Conservation (phyloP, 108 stramenopile genomes). For the Asterionellopsis glacialis region DNA sequence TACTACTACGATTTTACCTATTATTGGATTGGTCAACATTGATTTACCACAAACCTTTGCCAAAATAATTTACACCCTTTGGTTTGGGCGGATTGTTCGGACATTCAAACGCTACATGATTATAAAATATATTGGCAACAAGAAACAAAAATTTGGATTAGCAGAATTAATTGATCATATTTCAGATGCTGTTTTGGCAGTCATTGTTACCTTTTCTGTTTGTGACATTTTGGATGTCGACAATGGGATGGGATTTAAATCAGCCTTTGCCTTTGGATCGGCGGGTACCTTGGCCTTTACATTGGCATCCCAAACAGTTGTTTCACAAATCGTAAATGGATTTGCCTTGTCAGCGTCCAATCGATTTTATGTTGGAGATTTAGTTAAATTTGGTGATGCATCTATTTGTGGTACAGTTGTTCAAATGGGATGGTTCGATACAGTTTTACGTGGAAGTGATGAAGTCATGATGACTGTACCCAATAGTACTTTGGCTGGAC, state of each 20-base stretch:
- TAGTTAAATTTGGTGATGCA: constrained; percentile 34
- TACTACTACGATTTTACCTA: neutral
- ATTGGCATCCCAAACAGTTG: constrained; percentile 56
- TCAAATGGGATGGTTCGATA: constrained; percentile 30
- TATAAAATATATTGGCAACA: constrained; percentile 4
- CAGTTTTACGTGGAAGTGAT: constrained; percentile 24
- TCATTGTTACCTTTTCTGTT: constrained; percentile 25
- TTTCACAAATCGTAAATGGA: constrained; percentile 51
- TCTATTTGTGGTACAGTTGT: constrained; percentile 16
- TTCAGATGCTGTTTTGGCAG: constrained; percentile 31
- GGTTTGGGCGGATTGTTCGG: constrained; percentile 34
- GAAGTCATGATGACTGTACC: constrained; percentile 37
- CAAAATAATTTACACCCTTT: constrained; percentile 38
- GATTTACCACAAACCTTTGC: constrained; percentile 30
- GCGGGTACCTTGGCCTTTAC: constrained; percentile 35
- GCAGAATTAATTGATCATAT: constrained; percentile 49
- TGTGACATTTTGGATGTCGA: constrained; percentile 51
- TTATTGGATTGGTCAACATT: neutral
- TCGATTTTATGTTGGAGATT: constrained; percentile 62
- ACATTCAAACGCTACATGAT: constrained; percentile 37
- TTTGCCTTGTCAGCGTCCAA: constrained; percentile 45
- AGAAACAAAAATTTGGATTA: constrained; percentile 28
- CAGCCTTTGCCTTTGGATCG: constrained; percentile 24
- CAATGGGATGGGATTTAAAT: constrained; percentile 44
- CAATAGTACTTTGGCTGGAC: constrained; percentile 35